Conservation (phyloP, 2,329 filamentous ascomycete species). For the Arthrobotrys pseudoclavata region DNA sequence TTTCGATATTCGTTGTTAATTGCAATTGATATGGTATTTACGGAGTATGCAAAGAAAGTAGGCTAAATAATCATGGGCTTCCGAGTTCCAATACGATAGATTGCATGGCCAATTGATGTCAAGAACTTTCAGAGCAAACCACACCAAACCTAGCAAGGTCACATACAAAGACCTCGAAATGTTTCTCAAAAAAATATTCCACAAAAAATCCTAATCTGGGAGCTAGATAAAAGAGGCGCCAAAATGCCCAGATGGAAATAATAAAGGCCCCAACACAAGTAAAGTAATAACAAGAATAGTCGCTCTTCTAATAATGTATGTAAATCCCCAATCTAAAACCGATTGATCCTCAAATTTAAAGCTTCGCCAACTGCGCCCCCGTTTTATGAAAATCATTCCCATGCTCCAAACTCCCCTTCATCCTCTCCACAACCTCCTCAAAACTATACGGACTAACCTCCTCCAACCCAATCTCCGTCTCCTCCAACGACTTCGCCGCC, state of each 20-base stretch:
- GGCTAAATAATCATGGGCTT: too few species aligned
- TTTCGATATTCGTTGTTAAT: too few species aligned
- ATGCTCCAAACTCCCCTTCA: slow-evolving; percentile 65
- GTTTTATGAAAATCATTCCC: slow-evolving; percentile 61
- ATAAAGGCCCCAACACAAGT: not conserved
- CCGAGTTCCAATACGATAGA: too few species aligned
- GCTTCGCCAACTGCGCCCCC: slow-evolving; percentile 29
- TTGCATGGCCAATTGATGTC: too few species aligned
- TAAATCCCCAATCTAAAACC: not conserved
- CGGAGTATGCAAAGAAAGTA: too few species aligned
- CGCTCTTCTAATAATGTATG: not conserved
- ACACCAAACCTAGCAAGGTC: not conserved
- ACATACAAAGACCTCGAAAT: not conserved
- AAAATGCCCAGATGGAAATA: not conserved
- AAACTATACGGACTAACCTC: slow-evolving; percentile 68
- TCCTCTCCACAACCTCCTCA: slow-evolving; percentile 66
- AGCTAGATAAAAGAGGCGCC: not conserved
- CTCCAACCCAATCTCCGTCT: slow-evolving; percentile 68
- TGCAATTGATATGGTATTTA: too few species aligned
- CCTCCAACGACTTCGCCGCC: slow-evolving; percentile 66
- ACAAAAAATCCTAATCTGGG: not conserved
- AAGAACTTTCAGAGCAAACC: not conserved
- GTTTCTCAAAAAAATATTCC: not conserved
- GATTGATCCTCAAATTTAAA: too few species aligned
- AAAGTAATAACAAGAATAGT: too few species aligned